These are phyloP conservation scores for Friedmanniomyces simplex DNA, from an alignment of 495 filamentous ascomycete species.

Conservation along the genomic window DNA sequence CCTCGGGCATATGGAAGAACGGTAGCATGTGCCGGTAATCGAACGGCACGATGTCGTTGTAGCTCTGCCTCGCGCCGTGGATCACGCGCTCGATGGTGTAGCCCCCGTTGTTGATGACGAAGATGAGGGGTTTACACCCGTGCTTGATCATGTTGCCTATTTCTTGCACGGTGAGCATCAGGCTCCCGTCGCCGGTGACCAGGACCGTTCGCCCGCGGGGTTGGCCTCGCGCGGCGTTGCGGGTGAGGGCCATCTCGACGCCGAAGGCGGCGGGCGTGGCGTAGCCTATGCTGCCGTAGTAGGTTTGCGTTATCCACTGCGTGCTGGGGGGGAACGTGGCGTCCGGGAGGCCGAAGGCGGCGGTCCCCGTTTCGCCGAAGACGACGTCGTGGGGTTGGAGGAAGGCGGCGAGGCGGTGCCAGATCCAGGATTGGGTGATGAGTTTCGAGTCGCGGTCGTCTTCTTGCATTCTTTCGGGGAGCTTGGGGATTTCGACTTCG, in stretches of 20 bases:
- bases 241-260: slow-evolving; percentile 23
- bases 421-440: slow-evolving; percentile 32
- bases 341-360: slow-evolving; percentile 27
- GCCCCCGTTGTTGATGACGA: slow-evolving; percentile 33
- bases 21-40: slow-evolving; percentile 29
- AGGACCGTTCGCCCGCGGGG: slow-evolving; percentile 26
- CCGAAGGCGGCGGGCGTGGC: slow-evolving; percentile 30
- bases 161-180: slow-evolving; percentile 33
- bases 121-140: slow-evolving; percentile 20
- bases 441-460: slow-evolving; percentile 24
- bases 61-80: slow-evolving; percentile 29
- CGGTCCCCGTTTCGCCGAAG: slow-evolving; percentile 32
- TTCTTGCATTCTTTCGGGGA: slow-evolving; percentile 12
- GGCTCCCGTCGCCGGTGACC: slow-evolving; percentile 32
- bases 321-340: slow-evolving; percentile 14
- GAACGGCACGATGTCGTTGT: slow-evolving; percentile 34
- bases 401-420: slow-evolving; percentile 24
- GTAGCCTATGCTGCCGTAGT: slow-evolving; percentile 33
- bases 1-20: slow-evolving; percentile 26
- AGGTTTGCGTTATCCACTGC: slow-evolving; percentile 29
- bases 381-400: slow-evolving; percentile 29
- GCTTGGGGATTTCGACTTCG: slow-evolving; percentile 5
- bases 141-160: slow-evolving; percentile 33
- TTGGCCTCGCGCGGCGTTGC: slow-evolving; percentile 2
- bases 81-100: slow-evolving; percentile 35